Percentiles rank a stretch among this genome's conserved stretches.
Evolutionary conservation across 768 basidiomycete genomes (phyloP).

Genomic region (Psilocybe tampanensis): DNA sequence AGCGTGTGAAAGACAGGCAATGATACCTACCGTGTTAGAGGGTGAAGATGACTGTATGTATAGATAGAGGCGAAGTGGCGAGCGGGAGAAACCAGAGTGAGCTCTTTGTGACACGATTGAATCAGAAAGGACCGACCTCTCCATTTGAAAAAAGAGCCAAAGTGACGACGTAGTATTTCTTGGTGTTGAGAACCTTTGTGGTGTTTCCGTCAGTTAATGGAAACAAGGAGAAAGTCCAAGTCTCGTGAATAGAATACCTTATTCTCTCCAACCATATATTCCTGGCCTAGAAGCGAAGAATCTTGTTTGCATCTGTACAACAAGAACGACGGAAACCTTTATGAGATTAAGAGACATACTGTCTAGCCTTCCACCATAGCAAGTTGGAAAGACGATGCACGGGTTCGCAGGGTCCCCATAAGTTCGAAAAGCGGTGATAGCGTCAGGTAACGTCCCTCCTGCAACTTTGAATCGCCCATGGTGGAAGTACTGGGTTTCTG

Average conservation of each 20-base stretch:
- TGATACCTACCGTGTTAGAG: conserved; percentile 52
- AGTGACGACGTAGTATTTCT: conserved; percentile 56
- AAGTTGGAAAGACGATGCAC: conserved; percentile 62
- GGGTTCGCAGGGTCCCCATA: conserved; percentile 56
- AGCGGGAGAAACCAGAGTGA: neutral
- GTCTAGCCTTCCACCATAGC: conserved; percentile 56
- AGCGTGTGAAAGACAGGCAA: neutral
- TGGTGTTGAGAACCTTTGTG: conserved; percentile 46
- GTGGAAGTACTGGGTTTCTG: conserved; percentile 46
- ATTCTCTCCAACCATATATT: conserved; percentile 49
- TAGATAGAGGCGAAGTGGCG: no score
- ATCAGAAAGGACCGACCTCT: conserved; percentile 40
- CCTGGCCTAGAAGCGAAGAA: conserved; percentile 37
- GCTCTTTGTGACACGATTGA: neutral
- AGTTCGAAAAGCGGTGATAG: conserved; percentile 59
- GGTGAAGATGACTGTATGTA: conserved; percentile 55
- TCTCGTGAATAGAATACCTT: conserved; percentile 38
- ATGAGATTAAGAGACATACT: conserved; percentile 32
- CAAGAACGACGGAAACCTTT: neutral
- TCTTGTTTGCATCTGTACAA: conserved; percentile 3
- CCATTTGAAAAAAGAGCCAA: conserved; percentile 61
- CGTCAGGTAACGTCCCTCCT: conserved; percentile 57
- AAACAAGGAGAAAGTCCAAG: neutral
- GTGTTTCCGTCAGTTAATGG: neutral
- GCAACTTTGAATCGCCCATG: conserved; percentile 57